A percentile compares a stretch with the other conserved stretches of the same genome.
phyloP scores from a whole-genome alignment of 2,329 filamentous ascomycete species.

The Aschersonia sp. region DNA sequence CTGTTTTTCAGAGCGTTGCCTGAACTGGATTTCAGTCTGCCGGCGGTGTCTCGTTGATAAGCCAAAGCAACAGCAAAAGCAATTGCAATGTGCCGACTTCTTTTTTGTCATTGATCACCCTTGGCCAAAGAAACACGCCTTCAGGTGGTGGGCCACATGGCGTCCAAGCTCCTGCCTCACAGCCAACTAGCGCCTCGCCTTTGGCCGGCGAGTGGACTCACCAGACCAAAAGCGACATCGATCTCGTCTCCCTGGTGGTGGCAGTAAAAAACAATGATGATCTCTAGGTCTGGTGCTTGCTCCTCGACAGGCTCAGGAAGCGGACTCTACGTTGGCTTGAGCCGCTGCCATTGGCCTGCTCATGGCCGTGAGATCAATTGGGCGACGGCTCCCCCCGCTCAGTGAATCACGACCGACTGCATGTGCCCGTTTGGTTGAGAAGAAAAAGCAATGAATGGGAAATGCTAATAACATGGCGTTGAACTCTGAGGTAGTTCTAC shows the following conservation, averaged over 20 bases:
- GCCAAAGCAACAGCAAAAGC: not conserved
- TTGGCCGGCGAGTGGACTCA: not conserved
- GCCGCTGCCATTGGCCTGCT: not conserved
- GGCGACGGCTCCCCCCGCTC: too few relatives aligned
- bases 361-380: not conserved
- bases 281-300: not conserved
- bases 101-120: conserved; percentile 1
- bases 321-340: not conserved
- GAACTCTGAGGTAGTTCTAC: not conserved
- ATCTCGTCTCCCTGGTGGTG: not conserved
- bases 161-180: not conserved
- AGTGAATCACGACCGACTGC: not conserved
- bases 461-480: not conserved
- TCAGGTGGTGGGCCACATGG: not conserved
- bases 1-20: too few relatives aligned
- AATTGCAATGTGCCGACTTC: not conserved
- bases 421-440: not conserved
- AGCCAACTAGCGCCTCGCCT: not conserved
- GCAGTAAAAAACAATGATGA: too few relatives aligned
- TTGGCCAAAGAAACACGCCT: not conserved
- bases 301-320: not conserved
- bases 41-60: not conserved
- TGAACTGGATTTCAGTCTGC: not conserved
- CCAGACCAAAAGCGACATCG: not conserved
- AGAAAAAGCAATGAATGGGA: conserved; percentile 7